Percentiles rank a stretch among this genome's conserved stretches.
phyloP scores from a whole-genome alignment of 306 rosid species.

The Carpinus fangiana region DNA sequence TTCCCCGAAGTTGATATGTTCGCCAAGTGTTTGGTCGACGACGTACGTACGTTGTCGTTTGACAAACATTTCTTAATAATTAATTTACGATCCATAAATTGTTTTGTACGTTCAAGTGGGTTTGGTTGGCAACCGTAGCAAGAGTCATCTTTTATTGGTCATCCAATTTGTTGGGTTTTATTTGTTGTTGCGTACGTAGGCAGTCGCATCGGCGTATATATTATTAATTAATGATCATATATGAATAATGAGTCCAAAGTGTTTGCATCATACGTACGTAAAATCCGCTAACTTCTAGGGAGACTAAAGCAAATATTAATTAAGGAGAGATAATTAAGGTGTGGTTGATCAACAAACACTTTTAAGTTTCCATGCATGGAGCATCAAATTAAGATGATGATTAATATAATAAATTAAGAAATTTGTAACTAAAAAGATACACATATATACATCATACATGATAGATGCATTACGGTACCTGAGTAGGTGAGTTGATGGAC shows the following conservation, averaged over 20 bases:
- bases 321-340: conserved; percentile 16
- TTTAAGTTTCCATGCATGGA: background rate
- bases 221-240: background rate
- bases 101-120: background rate
- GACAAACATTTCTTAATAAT: background rate
- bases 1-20: background rate
- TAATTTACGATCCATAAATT: background rate
- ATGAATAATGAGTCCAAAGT: background rate
- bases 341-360: conserved; percentile 55
- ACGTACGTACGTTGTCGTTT: background rate
- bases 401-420: background rate
- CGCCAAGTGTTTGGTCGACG: conserved; percentile 22
- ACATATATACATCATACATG: background rate
- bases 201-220: background rate
- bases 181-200: background rate
- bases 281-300: background rate
- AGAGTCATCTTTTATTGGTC: background rate
- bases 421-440: background rate
- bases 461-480: too few species aligned
- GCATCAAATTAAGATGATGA: background rate
- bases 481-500: conserved; percentile 21
- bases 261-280: background rate
- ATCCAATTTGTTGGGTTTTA: background rate
- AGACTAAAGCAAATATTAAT: background rate
- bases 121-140: conserved; percentile 10